Percentiles rank a stretch among this genome's conserved stretches.
Conservation (phyloP, 495 filamentous ascomycete species). For the Neurospora sp. region DNA sequence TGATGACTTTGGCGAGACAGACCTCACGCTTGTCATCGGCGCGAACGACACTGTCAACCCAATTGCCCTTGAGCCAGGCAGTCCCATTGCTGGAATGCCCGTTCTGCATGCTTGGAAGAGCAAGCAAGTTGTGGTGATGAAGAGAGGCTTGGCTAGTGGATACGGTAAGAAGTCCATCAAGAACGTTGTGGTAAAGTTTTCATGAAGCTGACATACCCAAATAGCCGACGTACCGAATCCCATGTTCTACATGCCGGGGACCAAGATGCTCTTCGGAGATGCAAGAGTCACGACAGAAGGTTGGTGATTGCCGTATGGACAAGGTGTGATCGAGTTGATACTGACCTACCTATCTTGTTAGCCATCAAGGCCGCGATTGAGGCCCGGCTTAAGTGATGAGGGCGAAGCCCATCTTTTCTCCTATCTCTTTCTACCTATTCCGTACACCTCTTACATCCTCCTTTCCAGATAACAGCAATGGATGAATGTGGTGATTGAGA, state of each 20-base stretch:
- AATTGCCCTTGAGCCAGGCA: conserved; percentile 67
- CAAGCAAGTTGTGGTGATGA: conserved; percentile 82
- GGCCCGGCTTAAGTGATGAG: conserved; percentile 26
- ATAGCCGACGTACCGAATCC: conserved; percentile 73
- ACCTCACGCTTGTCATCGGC: conserved; percentile 76
- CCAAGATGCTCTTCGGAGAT: conserved; percentile 79
- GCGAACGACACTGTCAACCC: conserved; percentile 84
- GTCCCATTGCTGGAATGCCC: conserved; percentile 75
- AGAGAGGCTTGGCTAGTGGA: conserved; percentile 69
- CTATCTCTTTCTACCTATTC: neutral
- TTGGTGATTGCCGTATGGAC: conserved; percentile 17
- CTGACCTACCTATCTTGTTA: conserved; percentile 9
- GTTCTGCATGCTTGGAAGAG: conserved; percentile 83
- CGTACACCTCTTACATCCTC: neutral
- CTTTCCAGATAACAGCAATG: neutral
- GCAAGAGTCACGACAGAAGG: conserved; percentile 71
- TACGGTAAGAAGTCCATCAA: conserved; percentile 45
- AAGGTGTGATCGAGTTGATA: neutral
- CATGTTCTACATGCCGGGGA: conserved; percentile 78
- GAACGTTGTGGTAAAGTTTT: neutral
- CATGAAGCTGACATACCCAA: neutral
- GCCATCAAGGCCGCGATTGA: conserved; percentile 45
- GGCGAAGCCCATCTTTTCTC: neutral
- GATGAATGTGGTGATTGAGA: neutral
- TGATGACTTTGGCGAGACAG: conserved; percentile 71